Evolutionary conservation across 2,329 filamentous ascomycete genomes (phyloP), one percentile per base, ranked within the genome.

Genomic region (Fusarium coffeatum): DNA sequence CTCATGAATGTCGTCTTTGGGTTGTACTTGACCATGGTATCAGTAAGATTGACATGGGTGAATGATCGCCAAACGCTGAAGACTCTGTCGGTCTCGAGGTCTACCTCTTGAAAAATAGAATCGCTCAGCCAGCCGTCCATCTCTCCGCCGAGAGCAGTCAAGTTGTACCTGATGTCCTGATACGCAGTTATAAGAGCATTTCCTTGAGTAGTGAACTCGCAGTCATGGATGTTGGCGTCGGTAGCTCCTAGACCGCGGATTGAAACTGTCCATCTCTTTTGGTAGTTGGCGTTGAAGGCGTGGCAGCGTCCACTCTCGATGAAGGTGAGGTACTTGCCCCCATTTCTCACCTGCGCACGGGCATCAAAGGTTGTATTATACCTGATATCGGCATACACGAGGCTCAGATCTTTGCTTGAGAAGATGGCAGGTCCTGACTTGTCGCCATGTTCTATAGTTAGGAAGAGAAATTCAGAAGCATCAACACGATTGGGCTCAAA

Each of bases 31-130:
- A 69, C 45, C 54, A 59, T 64, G 13, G 71, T 71, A 42, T 73
- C 71, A 23, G 60, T 74, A 20, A 73, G 20, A 13, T 60, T 45
- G 37, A 73, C 56, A 30, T 74, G 71, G 18, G 66, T 74, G 32
- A 68, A 72, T n/a, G 71, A 71, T 22, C 71, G 72, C 71, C 71
- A 73, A n/a, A 73, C 66, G 41, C 71, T 74, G 50, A 63, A 62
- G 22, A 74, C 71, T 18, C 56, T 58, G n/a, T 71, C 70, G 10
- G 59, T 71, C 25, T 74, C 60, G 48, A 73, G 66, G 1, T 68
- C 69, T n/a, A 73, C 64, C 40, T 73, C 71, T 47, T 73, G 71
- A 13, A 73, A 73, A 32, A 73, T 55, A 10, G 66, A 73, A 56
- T 73, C 71, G 30, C 57, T 74, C 34, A 73, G 40, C 62, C 72